Evolutionary conservation across 163 green algal species (phyloP), one percentile per base, ranked within the genome.

Genomic region (Coccomyxa subellipsoidea): DNA sequence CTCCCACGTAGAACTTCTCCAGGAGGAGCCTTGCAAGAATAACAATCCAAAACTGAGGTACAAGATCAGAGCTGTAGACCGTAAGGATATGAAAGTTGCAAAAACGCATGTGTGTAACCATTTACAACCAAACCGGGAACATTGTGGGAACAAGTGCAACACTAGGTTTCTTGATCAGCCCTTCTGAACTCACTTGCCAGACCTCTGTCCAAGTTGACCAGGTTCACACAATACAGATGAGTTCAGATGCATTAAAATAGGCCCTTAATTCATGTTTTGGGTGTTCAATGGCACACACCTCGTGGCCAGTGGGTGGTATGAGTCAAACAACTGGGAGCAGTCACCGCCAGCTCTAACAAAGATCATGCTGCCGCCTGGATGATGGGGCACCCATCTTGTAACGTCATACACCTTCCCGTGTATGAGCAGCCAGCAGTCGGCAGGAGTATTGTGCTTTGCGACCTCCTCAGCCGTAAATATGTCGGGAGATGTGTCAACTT

Each of bases 241-340:
- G 1, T 23, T 34, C 21, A 18, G 32, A 73, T 23, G n/a, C 18
- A 32, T 27, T 34, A 35, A n/a, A 7, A 36, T 27, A 73, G 18
- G 66, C 32, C 31, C 4, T 8, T 34, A 32, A 36, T 18, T 10
- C n/a, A 18, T 18, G 4, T 34, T 4, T 8, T 73, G 4, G 66
- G 4, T 36, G 66, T 8, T 34, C 31, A 12, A 34, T 29, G 25
- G 76, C 15, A 37, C 47, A 66, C 69, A 84, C 84, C 84, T 82
- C 2, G 81, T 81, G 8, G 72, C 81, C 23, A 85, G 38, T 34
- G 85, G 90, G 78, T 93, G 90, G 69, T 93, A 93, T 4, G 87
- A 89, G 66, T 92, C 88, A 81, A 93, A 93, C 18, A 93, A 82
- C 78, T 91, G 84, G 8, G 90, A 90, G 85, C 84, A 90, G 54